Base-by-base conservation (phyloP, 176 grass and related monocot species). In the Elaeis guineensis region DNA sequence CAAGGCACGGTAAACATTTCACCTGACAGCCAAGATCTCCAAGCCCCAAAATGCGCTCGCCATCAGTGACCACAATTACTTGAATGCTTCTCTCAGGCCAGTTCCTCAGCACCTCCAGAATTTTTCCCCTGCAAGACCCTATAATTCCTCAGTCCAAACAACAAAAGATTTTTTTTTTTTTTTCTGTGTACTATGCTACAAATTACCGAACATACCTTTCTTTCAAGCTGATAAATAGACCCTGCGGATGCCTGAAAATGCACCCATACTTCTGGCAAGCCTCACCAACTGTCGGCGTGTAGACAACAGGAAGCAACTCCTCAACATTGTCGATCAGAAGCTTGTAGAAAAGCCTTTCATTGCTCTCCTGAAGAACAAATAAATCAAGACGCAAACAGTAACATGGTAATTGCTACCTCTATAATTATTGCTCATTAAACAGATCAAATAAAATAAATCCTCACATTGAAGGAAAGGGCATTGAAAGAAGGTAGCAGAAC, bases 11-110 rank as follows among this genome's bases (percentile, higher is more conserved):
- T 58, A 58, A 57, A 62, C 11, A 50, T 23, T 53, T 72, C 77
- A 98, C 93, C 81, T 92, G 93, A 30, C 93, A 98, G 17, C 93
- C 87, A 74, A 98, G 87, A 71, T 98, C 93, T 63, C 93, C 93
- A 54, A 98, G 93, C 20, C 93, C 93, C 61, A 92, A 81, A 77
- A 97, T 97, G 0, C 93, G 76, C 65, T 97, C 93, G 76, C 93
- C 93, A 25, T 98, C 87, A 16, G 87, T 89, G 63, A 98, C 87
- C 58, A 92, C 87, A 65, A 98, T 92, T 75, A 98, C 93, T 69
- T 92, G 93, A 77, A 98, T 98, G 62, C 82, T 82, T 74, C 77
- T 86, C 78, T 98, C 87, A 51, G 81, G 87, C 93, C 93, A 92
- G 76, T 98, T 98, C 71, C 76, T 98, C 67, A 98, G 54, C 22